phyloP scores from a whole-genome alignment of 495 filamentous ascomycete genomes.

The Neurospora cerealis region DNA sequence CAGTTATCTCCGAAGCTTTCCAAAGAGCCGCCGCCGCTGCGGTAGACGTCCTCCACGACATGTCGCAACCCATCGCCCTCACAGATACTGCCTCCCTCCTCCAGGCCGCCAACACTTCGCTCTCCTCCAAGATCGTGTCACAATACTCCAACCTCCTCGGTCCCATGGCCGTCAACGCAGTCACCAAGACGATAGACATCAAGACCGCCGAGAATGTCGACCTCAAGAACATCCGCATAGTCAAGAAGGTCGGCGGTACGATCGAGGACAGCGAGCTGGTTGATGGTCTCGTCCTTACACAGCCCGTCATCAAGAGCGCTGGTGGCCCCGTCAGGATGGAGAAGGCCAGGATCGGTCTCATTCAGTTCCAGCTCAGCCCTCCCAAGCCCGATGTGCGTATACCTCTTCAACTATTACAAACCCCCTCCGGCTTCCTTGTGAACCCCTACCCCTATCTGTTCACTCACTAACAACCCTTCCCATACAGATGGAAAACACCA shows the following conservation, averaged over 20 bases:
- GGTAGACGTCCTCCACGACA: conserved; percentile 83
- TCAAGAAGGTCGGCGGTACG: conserved; percentile 97
- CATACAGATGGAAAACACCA: conserved; percentile 92
- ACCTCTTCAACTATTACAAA: no score
- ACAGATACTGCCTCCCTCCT: conserved; percentile 81
- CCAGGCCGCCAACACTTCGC: conserved; percentile 91
- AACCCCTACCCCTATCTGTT: no score
- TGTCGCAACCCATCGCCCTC: conserved; percentile 90
- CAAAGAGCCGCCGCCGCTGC: conserved; percentile 84
- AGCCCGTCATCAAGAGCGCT: conserved; percentile 85
- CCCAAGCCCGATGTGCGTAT: conserved; percentile 86
- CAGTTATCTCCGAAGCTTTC: conserved; percentile 95
- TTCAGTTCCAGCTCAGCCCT: conserved; percentile 96
- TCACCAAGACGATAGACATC: conserved; percentile 86
- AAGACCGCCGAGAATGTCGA: conserved; percentile 96
- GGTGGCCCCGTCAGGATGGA: conserved; percentile 89
- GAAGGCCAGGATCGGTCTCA: conserved; percentile 92
- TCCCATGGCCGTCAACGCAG: conserved; percentile 94
- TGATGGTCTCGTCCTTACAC: conserved; percentile 87
- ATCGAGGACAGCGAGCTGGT: conserved; percentile 98
- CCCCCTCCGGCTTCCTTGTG: no score
- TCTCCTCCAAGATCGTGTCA: conserved; percentile 97
- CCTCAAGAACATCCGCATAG: conserved; percentile 85
- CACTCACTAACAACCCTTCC: not conserved
- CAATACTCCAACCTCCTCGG: conserved; percentile 88